phyloP scores from a whole-genome alignment of 2,329 filamentous ascomycete species.

The Nothophoma quercina region DNA sequence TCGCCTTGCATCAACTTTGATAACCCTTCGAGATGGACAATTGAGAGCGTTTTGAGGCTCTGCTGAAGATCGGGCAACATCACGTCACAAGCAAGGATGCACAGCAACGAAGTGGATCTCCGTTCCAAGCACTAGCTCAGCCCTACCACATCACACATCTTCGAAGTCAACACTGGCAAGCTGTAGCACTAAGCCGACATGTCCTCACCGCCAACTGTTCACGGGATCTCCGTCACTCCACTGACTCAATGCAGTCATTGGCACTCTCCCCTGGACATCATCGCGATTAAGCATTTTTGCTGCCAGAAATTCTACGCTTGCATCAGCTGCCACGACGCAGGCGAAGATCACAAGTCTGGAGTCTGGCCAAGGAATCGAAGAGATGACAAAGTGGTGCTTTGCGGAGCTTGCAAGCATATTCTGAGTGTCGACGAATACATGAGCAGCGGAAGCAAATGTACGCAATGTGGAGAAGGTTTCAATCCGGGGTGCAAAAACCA shows the following conservation, averaged over 20 bases:
- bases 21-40: too few species aligned
- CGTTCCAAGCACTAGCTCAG: slow-evolving; percentile 27
- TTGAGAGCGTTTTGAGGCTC: slow-evolving; percentile 9
- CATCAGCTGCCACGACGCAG: slow-evolving; percentile 43
- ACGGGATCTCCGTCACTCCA: slow-evolving; percentile 38
- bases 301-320: slow-evolving; percentile 49
- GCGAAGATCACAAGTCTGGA: slow-evolving; percentile 33
- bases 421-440: slow-evolving; percentile 42
- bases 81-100: slow-evolving; percentile 19
- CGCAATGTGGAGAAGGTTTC: slow-evolving; percentile 36
- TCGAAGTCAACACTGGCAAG: too few species aligned
- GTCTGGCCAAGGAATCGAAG: slow-evolving; percentile 33
- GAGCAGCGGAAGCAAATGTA: slow-evolving; percentile 38
- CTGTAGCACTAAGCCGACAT: slow-evolving; percentile 8
- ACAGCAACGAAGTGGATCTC: slow-evolving; percentile 17
- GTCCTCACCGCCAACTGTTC: slow-evolving; percentile 20
- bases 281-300: slow-evolving; percentile 48
- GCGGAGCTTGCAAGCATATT: slow-evolving; percentile 40
- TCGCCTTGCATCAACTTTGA: too few species aligned
- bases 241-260: slow-evolving; percentile 46
- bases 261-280: slow-evolving; percentile 45
- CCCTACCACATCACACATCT: slow-evolving; percentile 20
- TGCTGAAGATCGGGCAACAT: slow-evolving; percentile 8
- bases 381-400: slow-evolving; percentile 37
- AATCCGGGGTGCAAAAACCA: slow-evolving; percentile 48